phyloP scores from a whole-genome alignment of 768 basidiomycete species.

The Chiua virens region DNA sequence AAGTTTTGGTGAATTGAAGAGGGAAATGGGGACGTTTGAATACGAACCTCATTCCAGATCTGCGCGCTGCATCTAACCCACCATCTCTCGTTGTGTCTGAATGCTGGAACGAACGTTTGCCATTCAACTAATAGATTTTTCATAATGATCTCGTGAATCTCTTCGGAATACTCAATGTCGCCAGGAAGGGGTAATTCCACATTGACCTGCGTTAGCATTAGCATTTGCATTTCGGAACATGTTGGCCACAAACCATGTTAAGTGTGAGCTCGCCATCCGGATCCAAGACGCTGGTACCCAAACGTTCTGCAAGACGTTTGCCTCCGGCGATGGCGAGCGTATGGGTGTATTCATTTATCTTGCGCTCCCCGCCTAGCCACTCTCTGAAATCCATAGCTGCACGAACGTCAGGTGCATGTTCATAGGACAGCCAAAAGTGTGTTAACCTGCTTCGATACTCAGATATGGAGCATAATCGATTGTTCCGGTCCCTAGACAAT shows the following conservation, averaged over 20 bases:
- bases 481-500: constrained; percentile 60
- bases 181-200: constrained; percentile 39
- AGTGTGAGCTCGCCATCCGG: constrained; percentile 58
- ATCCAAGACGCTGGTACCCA: constrained; percentile 66
- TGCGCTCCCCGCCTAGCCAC: constrained; percentile 72
- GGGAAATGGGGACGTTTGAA: not conserved
- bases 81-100: constrained; percentile 31
- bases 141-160: constrained; percentile 13
- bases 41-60: constrained; percentile 34
- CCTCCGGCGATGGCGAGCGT: constrained; percentile 68
- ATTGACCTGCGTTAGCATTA: constrained; percentile 35
- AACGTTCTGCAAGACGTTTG: constrained; percentile 50
- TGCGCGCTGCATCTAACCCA: constrained; percentile 33
- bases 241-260: constrained; percentile 55
- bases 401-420: constrained; percentile 1
- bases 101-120: constrained; percentile 13
- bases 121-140: constrained; percentile 21
- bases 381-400: constrained; percentile 71
- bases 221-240: not conserved
- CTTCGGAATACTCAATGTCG: constrained; percentile 19
- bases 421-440: not conserved
- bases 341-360: constrained; percentile 71
- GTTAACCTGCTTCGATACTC: constrained; percentile 51
- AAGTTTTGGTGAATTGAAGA: not conserved
- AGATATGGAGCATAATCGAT: constrained; percentile 54